These are phyloP conservation scores for Bretschneidera sinensis DNA, from an alignment of 345 rosid species.

Conservation along the genomic window DNA sequence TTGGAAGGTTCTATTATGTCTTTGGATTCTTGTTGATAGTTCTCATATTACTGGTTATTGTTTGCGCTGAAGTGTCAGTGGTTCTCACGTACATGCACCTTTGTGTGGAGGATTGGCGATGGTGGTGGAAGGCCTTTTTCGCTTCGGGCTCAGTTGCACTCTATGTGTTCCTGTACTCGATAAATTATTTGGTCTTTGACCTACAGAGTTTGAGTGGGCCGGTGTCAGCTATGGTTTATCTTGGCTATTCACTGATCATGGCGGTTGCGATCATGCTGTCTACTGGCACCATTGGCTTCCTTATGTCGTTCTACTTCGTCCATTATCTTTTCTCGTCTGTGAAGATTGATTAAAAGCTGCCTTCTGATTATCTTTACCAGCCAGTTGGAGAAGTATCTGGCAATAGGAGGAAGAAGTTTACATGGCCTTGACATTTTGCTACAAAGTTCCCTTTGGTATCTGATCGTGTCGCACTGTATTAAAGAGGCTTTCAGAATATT, in stretches of 20 bases:
- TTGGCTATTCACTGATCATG: conserved; percentile 72
- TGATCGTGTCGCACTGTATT: conserved; percentile 14
- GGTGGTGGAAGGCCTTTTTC: conserved; percentile 93
- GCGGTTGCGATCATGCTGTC: conserved; percentile 77
- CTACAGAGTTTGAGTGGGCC: conserved; percentile 82
- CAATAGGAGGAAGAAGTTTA: conserved; percentile 11
- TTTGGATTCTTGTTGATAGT: conserved; percentile 76
- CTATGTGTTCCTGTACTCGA: conserved; percentile 71
- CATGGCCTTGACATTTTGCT: conserved; percentile 3
- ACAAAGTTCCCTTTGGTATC: conserved; percentile 7
- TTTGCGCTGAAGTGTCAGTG: conserved; percentile 77
- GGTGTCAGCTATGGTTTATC: conserved; percentile 64
- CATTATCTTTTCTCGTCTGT: conserved; percentile 82
- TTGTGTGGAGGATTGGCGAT: conserved; percentile 82
- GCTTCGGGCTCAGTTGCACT: conserved; percentile 82
- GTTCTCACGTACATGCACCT: conserved; percentile 85
- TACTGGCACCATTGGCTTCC: conserved; percentile 78
- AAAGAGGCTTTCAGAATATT: conserved; percentile 7
- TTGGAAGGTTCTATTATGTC: conserved; percentile 75
- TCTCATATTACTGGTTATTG: conserved; percentile 53
- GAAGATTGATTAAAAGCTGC: conserved; percentile 53
- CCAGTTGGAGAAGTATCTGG: conserved; percentile 13
- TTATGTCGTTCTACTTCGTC: conserved; percentile 68
- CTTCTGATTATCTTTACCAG: background rate
- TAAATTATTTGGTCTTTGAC: conserved; percentile 75